Base-by-base conservation (phyloP, 495 filamentous ascomycete species). In the Aspergillus coremiiformis region DNA sequence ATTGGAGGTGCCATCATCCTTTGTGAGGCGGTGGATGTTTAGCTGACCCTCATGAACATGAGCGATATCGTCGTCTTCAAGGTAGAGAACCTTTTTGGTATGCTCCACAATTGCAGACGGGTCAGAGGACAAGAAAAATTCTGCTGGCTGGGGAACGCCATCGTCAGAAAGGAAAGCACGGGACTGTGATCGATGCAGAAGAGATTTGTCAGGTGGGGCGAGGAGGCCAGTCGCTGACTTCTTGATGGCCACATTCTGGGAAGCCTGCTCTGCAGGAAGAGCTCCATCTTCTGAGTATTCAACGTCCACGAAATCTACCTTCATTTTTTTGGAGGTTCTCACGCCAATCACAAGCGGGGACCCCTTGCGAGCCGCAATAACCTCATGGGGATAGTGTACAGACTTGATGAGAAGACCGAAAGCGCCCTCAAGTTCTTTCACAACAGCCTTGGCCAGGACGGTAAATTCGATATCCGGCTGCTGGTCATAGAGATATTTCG, bases 271-370 rank as follows among this genome's bases (percentile, higher is more conserved):
- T 51, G 93, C 94, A 9, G 93, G 85, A 47, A 98, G 84, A 57
- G 89, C 84, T 48, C 70, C 77, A 41, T 95, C 90, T 62, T 96
- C 90, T 11, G 85, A 85, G 67, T 86, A 96, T 69, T 98, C 94
- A 48, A 98, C 93, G 69, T 98, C 93, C 59, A 98, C 93, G 64
- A 98, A 98, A 72, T 98, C 93, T 52, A 98, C 93, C 85, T 98
- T 98, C 93, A 98, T 97, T 76, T 95, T 95, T 80, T 84, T 92
- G 69, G 89, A 80, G 39, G 93, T 96, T 68, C 88, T 83, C 59
- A 98, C 93, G 65, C 93, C 93, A 60, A 98, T 85, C 44, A 98
- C 93, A 39, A 98, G 77, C 20, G 93, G 93, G 15, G 93, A 98
- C 66, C 93, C 93, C 80, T 98, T 98, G 59, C 93, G 86, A 57